Evolutionary conservation across 345 rosid species (phyloP).

Genomic region (Durio zibethinus): DNA sequence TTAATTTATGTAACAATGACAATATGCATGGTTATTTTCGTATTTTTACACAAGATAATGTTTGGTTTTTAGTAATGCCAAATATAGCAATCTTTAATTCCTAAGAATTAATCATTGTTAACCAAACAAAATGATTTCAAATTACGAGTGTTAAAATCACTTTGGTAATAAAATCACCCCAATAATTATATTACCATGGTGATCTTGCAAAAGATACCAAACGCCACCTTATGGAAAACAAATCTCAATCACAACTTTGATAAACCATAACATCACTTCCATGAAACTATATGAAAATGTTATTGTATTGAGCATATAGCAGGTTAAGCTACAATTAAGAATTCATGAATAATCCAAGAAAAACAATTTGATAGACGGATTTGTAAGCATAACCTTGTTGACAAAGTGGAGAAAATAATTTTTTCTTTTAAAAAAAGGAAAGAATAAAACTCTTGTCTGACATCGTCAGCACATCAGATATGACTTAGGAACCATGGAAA

Average conservation of each 20-base stretch:
- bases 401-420: background rate
- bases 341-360: background rate
- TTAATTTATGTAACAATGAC: too few relatives aligned
- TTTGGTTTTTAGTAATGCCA: too few relatives aligned
- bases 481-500: background rate
- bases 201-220: too few relatives aligned
- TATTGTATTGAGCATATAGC: background rate
- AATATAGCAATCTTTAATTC: too few relatives aligned
- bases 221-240: background rate
- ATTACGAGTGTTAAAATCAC: too few relatives aligned
- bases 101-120: too few relatives aligned
- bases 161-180: too few relatives aligned
- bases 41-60: too few relatives aligned
- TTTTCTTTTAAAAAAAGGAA: background rate
- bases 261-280: background rate
- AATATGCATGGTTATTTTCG: too few relatives aligned
- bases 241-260: background rate
- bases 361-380: background rate
- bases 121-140: too few relatives aligned
- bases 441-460: background rate
- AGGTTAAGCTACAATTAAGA: background rate
- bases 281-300: background rate
- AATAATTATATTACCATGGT: too few relatives aligned
- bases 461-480: background rate
- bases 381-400: background rate